Percentiles rank a stretch among this genome's conserved stretches.
Evolutionary conservation across 371 early-diverging fungal genomes (phyloP).

Genomic region (Mucor indicus): DNA sequence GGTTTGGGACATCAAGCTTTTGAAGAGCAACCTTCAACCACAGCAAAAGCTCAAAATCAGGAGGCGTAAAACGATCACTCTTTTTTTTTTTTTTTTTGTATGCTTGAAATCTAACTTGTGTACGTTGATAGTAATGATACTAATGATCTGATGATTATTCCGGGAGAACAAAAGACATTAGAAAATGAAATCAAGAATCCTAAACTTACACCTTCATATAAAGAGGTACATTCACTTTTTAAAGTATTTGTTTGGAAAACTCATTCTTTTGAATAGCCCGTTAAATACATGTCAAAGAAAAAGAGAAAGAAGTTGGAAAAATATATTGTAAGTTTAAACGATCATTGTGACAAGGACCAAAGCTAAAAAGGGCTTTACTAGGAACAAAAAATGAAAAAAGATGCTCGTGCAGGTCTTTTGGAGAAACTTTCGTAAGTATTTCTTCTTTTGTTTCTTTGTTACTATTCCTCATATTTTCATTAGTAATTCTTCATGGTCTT

Average conservation of each 20-base stretch:
- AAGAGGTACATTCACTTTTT: slow-evolving; percentile 7
- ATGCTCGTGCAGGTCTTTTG: slow-evolving; percentile 76
- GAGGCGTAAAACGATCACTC: not conserved
- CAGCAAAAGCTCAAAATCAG: not conserved
- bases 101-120: too few relatives aligned
- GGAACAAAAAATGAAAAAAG: slow-evolving; percentile 94
- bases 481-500: slow-evolving; percentile 62
- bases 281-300: slow-evolving; percentile 60
- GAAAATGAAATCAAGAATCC: slow-evolving; percentile 2
- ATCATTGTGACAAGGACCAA: not conserved
- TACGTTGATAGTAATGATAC: slow-evolving; percentile 15
- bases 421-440: slow-evolving; percentile 70
- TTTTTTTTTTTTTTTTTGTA: not conserved
- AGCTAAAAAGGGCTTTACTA: slow-evolving; percentile 18
- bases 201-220: slow-evolving; percentile 7
- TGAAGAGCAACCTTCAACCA: slow-evolving; percentile 2
- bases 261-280: slow-evolving; percentile 15
- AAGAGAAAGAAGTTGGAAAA: slow-evolving; percentile 81
- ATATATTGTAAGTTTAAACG: slow-evolving; percentile 61
- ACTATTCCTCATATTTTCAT: not conserved
- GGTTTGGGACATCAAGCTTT: slow-evolving; percentile 25
- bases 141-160: slow-evolving; percentile 43
- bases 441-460: too few relatives aligned
- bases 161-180: slow-evolving; percentile 17
- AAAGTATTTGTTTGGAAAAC: not conserved